Evolutionary conservation across 139 green algal genomes (phyloP), one percentile per base, ranked within the genome.

Genomic region (Volvox reticuliferus): DNA sequence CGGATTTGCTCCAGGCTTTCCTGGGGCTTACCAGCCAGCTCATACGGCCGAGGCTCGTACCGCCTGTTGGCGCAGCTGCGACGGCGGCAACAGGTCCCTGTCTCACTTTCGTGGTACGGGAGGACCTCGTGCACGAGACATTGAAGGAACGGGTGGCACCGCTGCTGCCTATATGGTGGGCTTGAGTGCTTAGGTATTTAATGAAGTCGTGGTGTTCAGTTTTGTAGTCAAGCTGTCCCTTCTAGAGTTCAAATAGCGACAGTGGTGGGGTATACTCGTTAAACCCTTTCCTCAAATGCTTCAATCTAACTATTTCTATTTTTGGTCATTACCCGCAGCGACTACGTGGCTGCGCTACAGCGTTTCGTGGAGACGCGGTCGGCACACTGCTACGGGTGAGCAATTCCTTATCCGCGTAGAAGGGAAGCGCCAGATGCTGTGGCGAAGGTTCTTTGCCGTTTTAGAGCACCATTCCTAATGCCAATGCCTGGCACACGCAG

Each of bases 1-100:
- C 97, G 65, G 97, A 99, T 91, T 88, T 99, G 87, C 93, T 99
- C 63, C 96, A 93, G 22, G 96, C 94, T 12, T 98, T 99, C 93
- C 93, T 97, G 93, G 97, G 97, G 19, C 82, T 96, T 16, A 94
- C 93, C 17, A 97, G 95, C 6, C 88, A 88, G 67, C 96, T 94
- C 69, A 78, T 98, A 2, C 26, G 77, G 37, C 89, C 92, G 35
- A 44, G 50, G 12, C 73, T 97, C 67, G 71, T 94, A 65, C 79
- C 69, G 61, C 65, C 81, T n/a, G 69, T 21, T 2, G 2, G 22
- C 55, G 68, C 71, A 14, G 37, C 21, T 12, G 78, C 36, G 13
- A 55, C 63, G 28, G 33, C 35, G 22, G 80, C 44, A 28, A 33
- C 21, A 16, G 91, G 92, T 28, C 78, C 62, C 0, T 87, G 92